phyloP scores from a whole-genome alignment of 768 basidiomycete species.

The Lentinula sp. region DNA sequence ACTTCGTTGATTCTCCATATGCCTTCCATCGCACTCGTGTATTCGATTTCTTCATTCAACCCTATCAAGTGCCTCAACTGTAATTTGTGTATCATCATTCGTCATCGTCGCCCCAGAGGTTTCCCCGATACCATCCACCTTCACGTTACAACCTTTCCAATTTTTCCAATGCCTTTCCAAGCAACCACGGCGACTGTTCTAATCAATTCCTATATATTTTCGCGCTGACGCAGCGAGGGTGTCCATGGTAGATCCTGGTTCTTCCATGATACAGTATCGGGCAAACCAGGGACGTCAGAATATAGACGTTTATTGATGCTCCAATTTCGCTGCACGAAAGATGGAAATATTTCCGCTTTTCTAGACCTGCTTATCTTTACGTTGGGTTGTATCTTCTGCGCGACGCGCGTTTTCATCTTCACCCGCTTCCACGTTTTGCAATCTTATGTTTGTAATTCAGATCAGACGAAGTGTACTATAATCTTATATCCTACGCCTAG shows the following conservation, averaged over 20 bases:
- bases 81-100: too few species aligned
- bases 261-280: neutral
- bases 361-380: neutral
- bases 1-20: too few species aligned
- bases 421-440: neutral
- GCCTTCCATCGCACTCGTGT: too few species aligned
- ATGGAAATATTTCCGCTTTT: too few species aligned
- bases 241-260: neutral
- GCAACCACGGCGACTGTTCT: neutral
- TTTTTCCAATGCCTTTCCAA: too few species aligned
- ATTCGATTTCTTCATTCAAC: too few species aligned
- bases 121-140: too few species aligned
- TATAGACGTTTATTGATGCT: too few species aligned
- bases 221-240: neutral
- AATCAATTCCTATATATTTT: neutral
- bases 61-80: too few species aligned
- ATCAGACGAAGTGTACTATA: neutral
- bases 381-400: neutral
- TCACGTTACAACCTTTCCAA: neutral
- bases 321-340: too few species aligned
- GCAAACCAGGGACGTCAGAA: too few species aligned
- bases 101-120: too few species aligned
- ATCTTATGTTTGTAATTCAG: neutral
- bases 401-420: neutral
- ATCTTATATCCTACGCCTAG: neutral